A percentile compares a stretch with the other conserved stretches of the same genome.
phyloP scores from a whole-genome alignment of 208 protist genomes.

The Trypanosoma brucei region DNA sequence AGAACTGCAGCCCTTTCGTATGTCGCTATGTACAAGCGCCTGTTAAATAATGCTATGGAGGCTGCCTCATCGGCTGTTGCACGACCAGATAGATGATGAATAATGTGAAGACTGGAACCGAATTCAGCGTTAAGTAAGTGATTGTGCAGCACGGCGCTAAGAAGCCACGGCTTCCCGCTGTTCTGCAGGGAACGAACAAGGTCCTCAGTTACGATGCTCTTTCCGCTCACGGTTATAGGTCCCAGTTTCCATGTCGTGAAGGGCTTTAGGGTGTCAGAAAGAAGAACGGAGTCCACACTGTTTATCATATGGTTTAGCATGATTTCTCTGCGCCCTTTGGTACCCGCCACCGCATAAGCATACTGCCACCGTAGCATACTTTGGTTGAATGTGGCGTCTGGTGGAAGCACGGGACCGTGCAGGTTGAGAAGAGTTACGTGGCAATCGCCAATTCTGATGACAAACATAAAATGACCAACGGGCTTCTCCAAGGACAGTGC shows the following conservation, averaged over 20 bases:
- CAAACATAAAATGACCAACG: constrained; percentile 80
- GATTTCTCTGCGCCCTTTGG: constrained; percentile 53
- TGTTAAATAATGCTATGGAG: constrained; percentile 64
- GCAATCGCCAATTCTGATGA: constrained; percentile 83
- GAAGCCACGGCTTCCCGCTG: constrained; percentile 67
- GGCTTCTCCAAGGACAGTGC: constrained; percentile 46
- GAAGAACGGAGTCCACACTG: constrained; percentile 65
- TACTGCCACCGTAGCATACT: constrained; percentile 89
- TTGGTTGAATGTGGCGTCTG: constrained; percentile 66
- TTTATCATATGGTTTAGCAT: constrained; percentile 81
- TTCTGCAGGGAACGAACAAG: constrained; percentile 59
- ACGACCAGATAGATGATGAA: constrained; percentile 55
- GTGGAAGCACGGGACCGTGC: constrained; percentile 59
- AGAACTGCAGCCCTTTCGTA: constrained; percentile 61
- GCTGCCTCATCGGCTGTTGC: constrained; percentile 71
- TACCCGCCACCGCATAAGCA: constrained; percentile 67
- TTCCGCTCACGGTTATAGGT: constrained; percentile 39
- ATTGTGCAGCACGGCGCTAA: constrained; percentile 69
- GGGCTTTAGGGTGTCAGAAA: constrained; percentile 65
- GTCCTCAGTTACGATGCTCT: constrained; percentile 51
- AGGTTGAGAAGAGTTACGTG: constrained; percentile 75
- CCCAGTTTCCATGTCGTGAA: constrained; percentile 62
- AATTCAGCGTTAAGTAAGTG: constrained; percentile 77
- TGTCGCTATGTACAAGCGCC: constrained; percentile 47
- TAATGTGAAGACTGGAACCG: constrained; percentile 70